Conservation (phyloP, 495 filamentous ascomycete species). For the Neurospora sp. region DNA sequence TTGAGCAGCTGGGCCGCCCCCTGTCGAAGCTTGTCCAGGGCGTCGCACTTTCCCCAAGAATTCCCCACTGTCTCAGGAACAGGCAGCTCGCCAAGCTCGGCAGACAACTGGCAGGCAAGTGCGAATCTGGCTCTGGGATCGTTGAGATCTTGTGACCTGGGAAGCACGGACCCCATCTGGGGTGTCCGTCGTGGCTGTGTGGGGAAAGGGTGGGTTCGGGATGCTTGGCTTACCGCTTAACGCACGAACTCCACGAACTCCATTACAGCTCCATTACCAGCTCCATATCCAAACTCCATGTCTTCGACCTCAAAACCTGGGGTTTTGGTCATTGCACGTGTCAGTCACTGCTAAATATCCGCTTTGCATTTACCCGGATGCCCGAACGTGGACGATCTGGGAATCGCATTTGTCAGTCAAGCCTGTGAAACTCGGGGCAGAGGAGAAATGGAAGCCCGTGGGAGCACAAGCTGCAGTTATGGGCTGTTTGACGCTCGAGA, state of each 20-base stretch:
- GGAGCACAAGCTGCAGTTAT: background rate
- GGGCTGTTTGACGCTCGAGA: background rate
- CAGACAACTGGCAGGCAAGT: background rate
- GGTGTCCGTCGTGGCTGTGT: background rate
- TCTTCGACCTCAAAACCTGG: background rate
- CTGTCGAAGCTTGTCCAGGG: background rate
- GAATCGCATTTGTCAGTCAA: background rate
- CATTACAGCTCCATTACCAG: background rate
- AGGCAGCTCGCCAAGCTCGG: background rate
- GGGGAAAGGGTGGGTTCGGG: background rate
- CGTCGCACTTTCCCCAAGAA: background rate
- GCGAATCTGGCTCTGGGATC: background rate
- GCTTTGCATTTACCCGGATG: background rate
- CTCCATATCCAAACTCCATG: background rate
- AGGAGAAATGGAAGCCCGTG: background rate
- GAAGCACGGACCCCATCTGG: background rate
- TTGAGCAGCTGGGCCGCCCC: background rate
- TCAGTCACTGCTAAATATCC: background rate
- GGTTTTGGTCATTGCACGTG: background rate
- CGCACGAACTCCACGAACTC: background rate
- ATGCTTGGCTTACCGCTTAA: background rate
- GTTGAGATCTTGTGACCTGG: background rate
- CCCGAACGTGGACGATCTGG: background rate
- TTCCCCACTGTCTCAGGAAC: background rate
- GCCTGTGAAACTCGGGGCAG: background rate